phyloP scores from a whole-genome alignment of 768 basidiomycete genomes.

The Rhizopogon sp. region DNA sequence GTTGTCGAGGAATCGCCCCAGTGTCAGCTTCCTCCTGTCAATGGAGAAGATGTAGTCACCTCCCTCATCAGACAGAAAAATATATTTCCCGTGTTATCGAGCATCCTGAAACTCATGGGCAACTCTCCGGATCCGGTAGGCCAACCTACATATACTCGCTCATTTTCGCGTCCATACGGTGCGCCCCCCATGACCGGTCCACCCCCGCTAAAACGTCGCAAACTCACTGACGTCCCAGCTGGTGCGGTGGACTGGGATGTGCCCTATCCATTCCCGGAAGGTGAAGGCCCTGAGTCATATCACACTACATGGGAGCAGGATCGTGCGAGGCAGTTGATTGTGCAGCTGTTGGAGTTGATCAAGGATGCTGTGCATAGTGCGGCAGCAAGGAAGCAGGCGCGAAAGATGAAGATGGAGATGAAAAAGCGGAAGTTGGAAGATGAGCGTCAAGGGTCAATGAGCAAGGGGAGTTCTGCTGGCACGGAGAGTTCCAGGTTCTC shows the following conservation, averaged over 20 bases:
- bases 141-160: constrained; percentile 1
- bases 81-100: constrained; percentile 60
- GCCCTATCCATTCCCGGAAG: constrained; percentile 68
- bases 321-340: constrained; percentile 55
- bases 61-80: constrained; percentile 61
- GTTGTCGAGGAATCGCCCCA: constrained; percentile 54
- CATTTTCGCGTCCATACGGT: not conserved
- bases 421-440: constrained; percentile 24
- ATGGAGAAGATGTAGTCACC: constrained; percentile 53
- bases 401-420: not conserved
- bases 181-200: not conserved
- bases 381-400: constrained; percentile 2
- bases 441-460: constrained; percentile 11
- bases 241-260: constrained; percentile 82
- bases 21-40: constrained; percentile 40
- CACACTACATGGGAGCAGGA: constrained; percentile 58
- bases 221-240: constrained; percentile 64
- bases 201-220: constrained; percentile 52
- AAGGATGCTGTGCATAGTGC: constrained; percentile 36
- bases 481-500: not conserved
- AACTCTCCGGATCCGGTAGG: constrained; percentile 25
- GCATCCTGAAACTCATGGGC: constrained; percentile 50
- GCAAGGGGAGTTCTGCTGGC: constrained; percentile 16
- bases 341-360: constrained; percentile 56
- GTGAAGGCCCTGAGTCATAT: constrained; percentile 70